Evolutionary conservation across 805 yeast species (phyloP), one percentile per base, ranked within the genome.

Genomic region (Blastobotrys mokoenaii): DNA sequence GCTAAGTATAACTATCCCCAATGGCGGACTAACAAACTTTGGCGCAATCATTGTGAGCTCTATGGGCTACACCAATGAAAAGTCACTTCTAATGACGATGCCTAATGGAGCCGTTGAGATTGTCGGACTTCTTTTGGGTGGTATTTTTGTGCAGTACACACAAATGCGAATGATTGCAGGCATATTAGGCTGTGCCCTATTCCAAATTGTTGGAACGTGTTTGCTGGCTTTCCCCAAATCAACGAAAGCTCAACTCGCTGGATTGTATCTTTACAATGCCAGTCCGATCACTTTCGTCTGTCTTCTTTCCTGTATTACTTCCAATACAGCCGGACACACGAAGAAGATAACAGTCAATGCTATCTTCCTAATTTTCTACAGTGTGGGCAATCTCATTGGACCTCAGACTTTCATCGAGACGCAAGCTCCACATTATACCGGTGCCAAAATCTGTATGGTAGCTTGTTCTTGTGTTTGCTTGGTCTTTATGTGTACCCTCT

Each of bases 321-420:
- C 76, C 2, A 72, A 83, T 58, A 72, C 80, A 31, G 79, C 88
- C 1, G 93, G 93, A 10, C 75, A 77, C 50, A 82, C 89, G n/a
- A 84, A 84, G 62, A 79, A 82, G 54, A 69, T 78, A 52, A 71
- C 77, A 3, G 71, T 77, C 22, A 75, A 77, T 44, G 80, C 82
- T 5, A 60, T 79, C 31, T 73, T 72, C 40, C 69, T 82, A 61
- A 70, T 82, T 46, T 81, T 77, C 7, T 84, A 80, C 58, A 76
- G 84, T 36, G 73, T 77, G 40, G 84, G 86, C 12, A 79, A 81
- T 59, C 66, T 82, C 35, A 73, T 80, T 46, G 90, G 89, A 1
- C 88, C 93, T 3, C 87, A 81, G 61, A 71, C 84, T 15, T 84
- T 83, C 65, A 70, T 68, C 47, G 62, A 72, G 0, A 51, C 63